These are phyloP conservation scores for Casaregolazyma suthepensis DNA, from an alignment of 1,139 yeast genomes.

Conservation along the genomic window DNA sequence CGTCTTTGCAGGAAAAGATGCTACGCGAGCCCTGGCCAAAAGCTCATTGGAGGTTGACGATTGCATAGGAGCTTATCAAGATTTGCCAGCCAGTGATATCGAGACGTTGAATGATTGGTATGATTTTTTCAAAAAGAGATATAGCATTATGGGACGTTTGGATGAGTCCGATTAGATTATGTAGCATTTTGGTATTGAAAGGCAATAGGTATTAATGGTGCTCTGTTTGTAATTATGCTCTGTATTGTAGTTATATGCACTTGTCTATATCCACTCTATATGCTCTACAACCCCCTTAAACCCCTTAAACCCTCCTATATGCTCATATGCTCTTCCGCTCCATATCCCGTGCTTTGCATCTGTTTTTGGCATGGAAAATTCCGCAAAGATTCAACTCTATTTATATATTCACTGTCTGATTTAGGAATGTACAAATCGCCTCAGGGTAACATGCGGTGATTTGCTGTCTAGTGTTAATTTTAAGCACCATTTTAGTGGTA, in stretches of 20 bases:
- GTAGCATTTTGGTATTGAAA: not conserved
- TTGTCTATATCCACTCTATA: no score
- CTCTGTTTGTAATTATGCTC: no score
- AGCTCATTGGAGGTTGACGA: conserved; percentile 48
- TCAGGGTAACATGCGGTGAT: not conserved
- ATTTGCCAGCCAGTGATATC: conserved; percentile 52
- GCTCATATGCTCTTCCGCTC: not conserved
- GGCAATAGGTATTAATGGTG: no score
- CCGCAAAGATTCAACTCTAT: not conserved
- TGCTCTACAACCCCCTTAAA: not conserved
- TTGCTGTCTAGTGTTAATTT: not conserved
- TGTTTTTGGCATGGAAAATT: not conserved
- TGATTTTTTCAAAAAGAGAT: conserved; percentile 67
- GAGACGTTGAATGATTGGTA: conserved; percentile 83
- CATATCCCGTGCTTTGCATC: not conserved
- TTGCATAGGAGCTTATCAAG: conserved; percentile 65
- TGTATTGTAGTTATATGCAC: no score
- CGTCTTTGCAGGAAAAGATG: conserved; percentile 69
- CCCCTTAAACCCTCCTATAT: no score
- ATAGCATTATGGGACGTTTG: conserved; percentile 41
- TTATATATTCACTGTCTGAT: not conserved
- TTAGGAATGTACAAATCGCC: not conserved
- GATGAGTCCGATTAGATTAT: not conserved
- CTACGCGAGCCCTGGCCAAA: conserved; percentile 61
- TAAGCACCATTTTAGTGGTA: not conserved